Evolutionary conservation across 2,329 filamentous ascomycete genomes (phyloP), one percentile per base, ranked within the genome.

Genomic region (Myriosclerotinia scirpicola): DNA sequence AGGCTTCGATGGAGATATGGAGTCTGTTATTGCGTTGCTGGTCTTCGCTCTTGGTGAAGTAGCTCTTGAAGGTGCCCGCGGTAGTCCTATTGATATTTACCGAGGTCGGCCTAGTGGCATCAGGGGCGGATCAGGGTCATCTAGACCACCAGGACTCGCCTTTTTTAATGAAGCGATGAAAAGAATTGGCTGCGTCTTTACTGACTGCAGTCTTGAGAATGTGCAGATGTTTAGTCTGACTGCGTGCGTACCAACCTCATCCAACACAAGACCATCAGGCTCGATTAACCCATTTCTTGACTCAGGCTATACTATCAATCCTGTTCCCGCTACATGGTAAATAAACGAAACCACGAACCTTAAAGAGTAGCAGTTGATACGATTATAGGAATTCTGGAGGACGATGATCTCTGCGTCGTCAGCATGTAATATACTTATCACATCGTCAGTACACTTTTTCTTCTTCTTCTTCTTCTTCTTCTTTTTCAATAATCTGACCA

Each of bases 161-260:
- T 80, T 87, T 46, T 88, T 88, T 76, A 88, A 88, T 69, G 86
- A 88, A 74, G 86, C 85, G 20, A 80, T 86, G 61, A 82, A 81
- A 67, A 79, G 84, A n/a, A 80, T 87, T 73, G 86, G 86, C 0
- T 87, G 87, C 72, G 79, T 82, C 12, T 72, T 83, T 64, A 82
- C 82, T 1, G 81, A 85, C 34, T 84, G 81, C 71, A 84, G 80
- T 60, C 74, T 88, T 36, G 85, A 87, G 70, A 86, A 84, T 67
- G 80, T 87, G 9, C 86, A 88, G 71, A 81, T 86, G 55, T 81
- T 83, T 71, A 79, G 85, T 8, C 77, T 89, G 38, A 80, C 84
- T 67, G 84, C 84, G 83, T 85, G 75, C 73, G 80, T 77, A 34
- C 12, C 14, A 46, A 20, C 38, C 42, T 20, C 56, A 50, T 65